These are phyloP conservation scores for Podaxis pistillaris DNA, from an alignment of 768 basidiomycete genomes.

Conservation along the genomic window DNA sequence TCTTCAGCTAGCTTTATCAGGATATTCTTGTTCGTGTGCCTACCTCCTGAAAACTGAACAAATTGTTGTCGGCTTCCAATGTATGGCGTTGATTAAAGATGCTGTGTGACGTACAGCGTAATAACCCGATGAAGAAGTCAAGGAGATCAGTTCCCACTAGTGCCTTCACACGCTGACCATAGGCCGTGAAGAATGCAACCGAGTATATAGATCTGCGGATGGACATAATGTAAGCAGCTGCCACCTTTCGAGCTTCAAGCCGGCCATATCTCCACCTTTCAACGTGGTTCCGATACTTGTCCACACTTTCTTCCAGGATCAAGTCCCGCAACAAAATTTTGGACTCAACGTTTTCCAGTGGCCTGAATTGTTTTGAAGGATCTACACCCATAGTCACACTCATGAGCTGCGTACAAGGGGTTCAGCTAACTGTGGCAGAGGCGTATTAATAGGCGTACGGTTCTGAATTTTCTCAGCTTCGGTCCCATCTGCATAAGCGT, in stretches of 20 bases:
- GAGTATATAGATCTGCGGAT: slow-evolving; percentile 22
- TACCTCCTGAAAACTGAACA: slow-evolving; percentile 5
- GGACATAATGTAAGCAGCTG: not conserved
- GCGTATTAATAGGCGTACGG: not conserved
- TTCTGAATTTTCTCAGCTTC: slow-evolving; percentile 6
- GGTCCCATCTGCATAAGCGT: not conserved
- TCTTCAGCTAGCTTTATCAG: not conserved
- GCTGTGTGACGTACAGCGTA: not conserved
- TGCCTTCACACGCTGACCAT: slow-evolving; percentile 22
- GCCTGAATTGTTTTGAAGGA: slow-evolving; percentile 21
- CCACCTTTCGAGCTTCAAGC: not conserved
- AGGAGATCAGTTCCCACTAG: slow-evolving; percentile 20
- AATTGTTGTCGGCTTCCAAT: not conserved
- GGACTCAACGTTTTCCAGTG: slow-evolving; percentile 22
- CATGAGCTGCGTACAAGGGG: slow-evolving; percentile 19
- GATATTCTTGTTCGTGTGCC: not conserved
- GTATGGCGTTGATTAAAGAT: not conserved
- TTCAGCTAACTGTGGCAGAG: not conserved
- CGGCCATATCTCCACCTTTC: slow-evolving; percentile 17
- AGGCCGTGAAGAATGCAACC: slow-evolving; percentile 22
- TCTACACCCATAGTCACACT: slow-evolving; percentile 22
- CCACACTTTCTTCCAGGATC: slow-evolving; percentile 10
- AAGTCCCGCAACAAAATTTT: slow-evolving; percentile 24
- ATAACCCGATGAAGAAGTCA: slow-evolving; percentile 18
- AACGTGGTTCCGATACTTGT: slow-evolving; percentile 16